These are phyloP conservation scores for Claviceps sorghi DNA, from an alignment of 2,329 filamentous ascomycete genomes.

Conservation along the genomic window DNA sequence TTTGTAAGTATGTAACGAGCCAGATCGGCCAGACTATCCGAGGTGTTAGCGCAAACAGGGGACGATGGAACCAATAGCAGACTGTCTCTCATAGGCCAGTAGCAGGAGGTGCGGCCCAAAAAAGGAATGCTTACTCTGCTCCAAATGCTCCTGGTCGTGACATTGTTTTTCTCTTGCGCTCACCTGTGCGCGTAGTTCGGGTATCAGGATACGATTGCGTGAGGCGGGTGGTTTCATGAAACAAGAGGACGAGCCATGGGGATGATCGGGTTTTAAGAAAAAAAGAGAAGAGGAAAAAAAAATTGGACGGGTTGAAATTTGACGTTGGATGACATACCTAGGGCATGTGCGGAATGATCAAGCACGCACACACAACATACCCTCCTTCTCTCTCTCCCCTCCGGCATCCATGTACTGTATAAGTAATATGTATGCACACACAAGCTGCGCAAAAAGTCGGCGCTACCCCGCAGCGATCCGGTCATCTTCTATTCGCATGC, in stretches of 20 bases:
- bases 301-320: not conserved
- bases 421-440: not conserved
- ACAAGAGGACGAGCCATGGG: not conserved
- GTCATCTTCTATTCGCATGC: not conserved
- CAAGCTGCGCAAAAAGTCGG: not conserved
- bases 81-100: not conserved
- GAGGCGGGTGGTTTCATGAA: not conserved
- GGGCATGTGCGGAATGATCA: slow-evolving; percentile 2
- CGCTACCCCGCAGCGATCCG: slow-evolving; percentile 3
- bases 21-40: slow-evolving; percentile 15
- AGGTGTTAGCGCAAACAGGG: not conserved
- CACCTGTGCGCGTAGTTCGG: not conserved
- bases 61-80: not conserved
- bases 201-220: not conserved
- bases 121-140: slow-evolving; percentile 5
- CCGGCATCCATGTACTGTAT: not conserved
- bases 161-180: not conserved
- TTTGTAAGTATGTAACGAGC: slow-evolving; percentile 13
- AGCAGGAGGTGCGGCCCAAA: not conserved
- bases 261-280: not conserved
- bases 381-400: not conserved
- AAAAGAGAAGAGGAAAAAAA: not conserved
- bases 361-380: not conserved
- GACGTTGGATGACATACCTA: slow-evolving; percentile 1
- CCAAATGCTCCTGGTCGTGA: slow-evolving; percentile 7